Evolutionary conservation across 331 rosid species (phyloP), one percentile per base, ranked within the genome.

Genomic region (Telfairia occidentalis): DNA sequence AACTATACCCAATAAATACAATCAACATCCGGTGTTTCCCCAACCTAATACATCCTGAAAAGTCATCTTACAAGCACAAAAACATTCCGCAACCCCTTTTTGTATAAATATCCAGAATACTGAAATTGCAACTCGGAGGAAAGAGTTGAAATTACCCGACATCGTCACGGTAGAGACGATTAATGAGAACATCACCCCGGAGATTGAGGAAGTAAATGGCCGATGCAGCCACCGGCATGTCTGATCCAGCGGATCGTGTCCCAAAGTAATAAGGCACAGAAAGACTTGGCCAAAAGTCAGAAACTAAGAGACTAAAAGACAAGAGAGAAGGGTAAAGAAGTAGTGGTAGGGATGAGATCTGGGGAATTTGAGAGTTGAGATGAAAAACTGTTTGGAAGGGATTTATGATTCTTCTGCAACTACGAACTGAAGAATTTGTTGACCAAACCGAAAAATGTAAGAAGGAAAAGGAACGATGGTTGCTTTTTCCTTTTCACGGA

Each of bases 211-310:
- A 92, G 84, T 87, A 92, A 32, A 95, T 74, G 78, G 99, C 97
- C 82, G 97, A 95, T 80, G 99, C 99, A 76, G 97, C 93, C 88
- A 95, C 97, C 90, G 99, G 99, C 99, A 95, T 95, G 79, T 82
- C 88, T 69, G 92, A 89, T 87, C 89, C 88, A 64, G 82, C 76
- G 88, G 81, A 75, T 69, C 74, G 54, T 75, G 82, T 52, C 55
- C 84, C 80, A 77, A 85, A 79, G 74, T 79, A 35, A 71, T 0
- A 57, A 58, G 34, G 19, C 28, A 9, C 19, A 66, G 34, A 66
- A 40, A 19, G 52, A 28, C 11, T 19, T 21, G 9, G 32, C 16
- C 7, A 23, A 40, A 40, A 66, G 30, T 21, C 6, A 42, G 12
- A 67, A 67, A 42, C 5, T 40, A 21, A 19, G 34, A 67, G 54